Evolutionary conservation across 768 basidiomycete species (phyloP), one percentile per base, ranked within the genome.

Genomic region (Heimioporus sp.): DNA sequence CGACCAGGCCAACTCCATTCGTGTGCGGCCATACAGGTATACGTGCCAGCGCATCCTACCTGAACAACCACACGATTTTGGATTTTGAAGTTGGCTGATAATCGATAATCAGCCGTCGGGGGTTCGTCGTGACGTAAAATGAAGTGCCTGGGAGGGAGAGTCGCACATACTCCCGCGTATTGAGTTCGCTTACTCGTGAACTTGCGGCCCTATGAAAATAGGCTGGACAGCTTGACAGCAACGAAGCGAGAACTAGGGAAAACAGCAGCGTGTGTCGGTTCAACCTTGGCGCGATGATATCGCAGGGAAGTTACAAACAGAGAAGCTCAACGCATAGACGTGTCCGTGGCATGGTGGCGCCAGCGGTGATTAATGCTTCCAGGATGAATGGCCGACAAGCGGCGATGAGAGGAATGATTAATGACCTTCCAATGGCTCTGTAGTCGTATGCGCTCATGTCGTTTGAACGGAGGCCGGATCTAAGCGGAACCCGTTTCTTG

Each of bases 351-450:
- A 49, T 57, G 55, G 67, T 62, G 65, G 65, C 68, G 60, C 67
- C 16, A 49, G 56, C 51, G 55, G 65, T 57, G 65, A 69, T 67
- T 60, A 63, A 67, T 41, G 40, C 54, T 60, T 65, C 60, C 53
- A 65, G 60, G 53, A 52, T 53, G 51, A 57, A 64, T 55, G 55
- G 54, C 42, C 58, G 52, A 51, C 58, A 52, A 55, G 61, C 63
- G 57, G 60, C 52, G 51, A 54, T 53, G 59, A 28, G 24, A 28
- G 24, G 58, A 56, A 57, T 48, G 50, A n/a, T n/a, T n/a, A 64
- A 50, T 48, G 52, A 9, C 43, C 46, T 56, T 64, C 51, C 51
- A 53, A 58, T 53, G 50, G 49, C 30, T 35, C 4, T 40, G 39
- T 40, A 34, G 17, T 44, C n/a, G 12, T 16, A 30, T 31, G 49